Evolutionary conservation across 1,139 yeast genomes (phyloP), one percentile per base, ranked within the genome.

Genomic region (Yamadazyma epiphylla): DNA sequence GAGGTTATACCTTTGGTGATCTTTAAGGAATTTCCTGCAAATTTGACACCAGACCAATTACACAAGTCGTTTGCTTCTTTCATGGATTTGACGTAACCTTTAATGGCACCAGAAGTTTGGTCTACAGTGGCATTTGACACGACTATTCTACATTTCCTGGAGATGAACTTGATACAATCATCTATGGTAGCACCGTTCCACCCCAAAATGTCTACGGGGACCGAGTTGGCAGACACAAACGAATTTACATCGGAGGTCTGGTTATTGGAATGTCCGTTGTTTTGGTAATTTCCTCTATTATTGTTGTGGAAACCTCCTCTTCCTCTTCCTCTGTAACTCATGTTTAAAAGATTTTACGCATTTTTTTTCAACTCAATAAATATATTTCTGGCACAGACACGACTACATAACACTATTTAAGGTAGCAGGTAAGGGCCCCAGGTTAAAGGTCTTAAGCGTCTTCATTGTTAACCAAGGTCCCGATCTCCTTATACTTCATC

Each of bases 181-280:
- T 77, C 82, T 39, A 67, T 68, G 9, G 81, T 56, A 3, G 86
- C 89, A 31, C 88, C 87, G 43, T 83, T 80, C 96, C 96, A 88
- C 26, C 88, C 87, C 30, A 71, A 62, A 12, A 87, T 70, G 42
- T 81, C 88, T 13, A 84, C 70, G 1, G 70, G 66, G 3, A 73
- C 55, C 19, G 64, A 42, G 37, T 61, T 70, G 28, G 58, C 61
- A 13, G 49, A 41, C 5, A 48, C 58, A 37, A 44, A 58, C 28
- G 61, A 61, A 34, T 63, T 62, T 25, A 56, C 49, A 27, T 54
- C 50, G n/a, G 13, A 10, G 5, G 5, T 5, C 11, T 24, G 11
- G 12, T 10, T 15, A 15, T 24, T 27, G 19, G 16, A 20, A 25
- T 44, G 41, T 29, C 44, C 40, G 24, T 42, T 46, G 35, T 38